Conservation (phyloP, 352 stramenopile genomes). For the Phytophthora hybrid region DNA sequence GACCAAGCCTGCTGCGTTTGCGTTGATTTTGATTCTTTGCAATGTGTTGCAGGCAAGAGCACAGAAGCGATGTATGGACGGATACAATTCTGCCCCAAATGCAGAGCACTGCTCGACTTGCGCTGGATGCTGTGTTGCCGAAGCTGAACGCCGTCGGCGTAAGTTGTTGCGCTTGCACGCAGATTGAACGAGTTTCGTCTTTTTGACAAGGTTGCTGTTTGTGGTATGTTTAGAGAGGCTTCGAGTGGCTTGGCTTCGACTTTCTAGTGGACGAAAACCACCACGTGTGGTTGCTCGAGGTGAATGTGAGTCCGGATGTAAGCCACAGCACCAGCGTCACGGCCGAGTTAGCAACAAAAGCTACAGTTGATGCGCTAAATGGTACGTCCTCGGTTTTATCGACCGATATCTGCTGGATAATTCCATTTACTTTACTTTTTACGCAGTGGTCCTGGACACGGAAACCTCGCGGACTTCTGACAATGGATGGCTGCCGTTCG, state of each 20-base stretch:
- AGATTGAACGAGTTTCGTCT: background rate
- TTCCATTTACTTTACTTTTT: background rate
- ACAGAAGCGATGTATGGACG: slow-evolving; percentile 58
- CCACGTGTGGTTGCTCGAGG: slow-evolving; percentile 81
- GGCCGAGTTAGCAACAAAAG: slow-evolving; percentile 54
- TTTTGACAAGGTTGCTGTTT: background rate
- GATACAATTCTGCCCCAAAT: slow-evolving; percentile 64
- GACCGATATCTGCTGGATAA: background rate
- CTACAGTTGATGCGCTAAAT: slow-evolving; percentile 60
- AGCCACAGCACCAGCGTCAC: slow-evolving; percentile 81
- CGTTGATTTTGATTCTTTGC: background rate
- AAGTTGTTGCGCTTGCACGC: slow-evolving; percentile 14
- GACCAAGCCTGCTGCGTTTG: background rate
- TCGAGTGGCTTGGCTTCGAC: slow-evolving; percentile 90
- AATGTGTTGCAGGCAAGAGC: slow-evolving; percentile 29
- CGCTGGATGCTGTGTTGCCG: slow-evolving; percentile 49
- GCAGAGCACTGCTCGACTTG: slow-evolving; percentile 50
- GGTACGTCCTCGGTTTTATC: slow-evolving; percentile 34
- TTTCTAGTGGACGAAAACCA: slow-evolving; percentile 75
- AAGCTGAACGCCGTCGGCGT: slow-evolving; percentile 68
- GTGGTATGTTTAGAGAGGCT: slow-evolving; percentile 55
- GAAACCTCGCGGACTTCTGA: slow-evolving; percentile 4
- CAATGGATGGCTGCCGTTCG: slow-evolving; percentile 38
- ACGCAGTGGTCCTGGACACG: slow-evolving; percentile 37
- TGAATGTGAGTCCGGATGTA: slow-evolving; percentile 90